Conservation (phyloP, 176 grass and related monocot species). For the Lolium multiflorum region DNA sequence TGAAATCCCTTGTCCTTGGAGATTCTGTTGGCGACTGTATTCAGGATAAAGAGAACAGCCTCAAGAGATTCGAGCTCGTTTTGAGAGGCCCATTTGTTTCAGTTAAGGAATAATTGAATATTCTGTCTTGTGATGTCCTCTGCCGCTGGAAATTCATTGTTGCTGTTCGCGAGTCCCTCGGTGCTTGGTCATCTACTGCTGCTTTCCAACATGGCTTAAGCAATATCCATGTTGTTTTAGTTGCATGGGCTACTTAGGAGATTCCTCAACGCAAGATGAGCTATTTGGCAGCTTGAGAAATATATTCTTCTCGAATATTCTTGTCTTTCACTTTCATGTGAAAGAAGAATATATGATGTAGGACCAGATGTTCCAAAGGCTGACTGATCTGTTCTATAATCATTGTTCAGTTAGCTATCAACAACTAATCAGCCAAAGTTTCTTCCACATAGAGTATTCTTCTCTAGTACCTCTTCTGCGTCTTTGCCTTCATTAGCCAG, state of each 20-base stretch:
- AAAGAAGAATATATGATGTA: slow-evolving; percentile 17
- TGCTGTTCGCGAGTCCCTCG: neutral
- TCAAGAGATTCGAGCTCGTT: slow-evolving; percentile 28
- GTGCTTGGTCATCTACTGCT: neutral
- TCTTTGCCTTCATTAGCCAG: neutral
- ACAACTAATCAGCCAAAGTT: neutral
- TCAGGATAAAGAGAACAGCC: neutral
- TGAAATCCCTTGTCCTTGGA: neutral
- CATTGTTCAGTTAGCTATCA: neutral
- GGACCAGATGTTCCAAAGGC: neutral
- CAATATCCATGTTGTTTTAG: neutral
- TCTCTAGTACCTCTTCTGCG: neutral
- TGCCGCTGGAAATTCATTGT: neutral
- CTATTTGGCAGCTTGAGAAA: slow-evolving; percentile 13
- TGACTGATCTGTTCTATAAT: slow-evolving; percentile 11
- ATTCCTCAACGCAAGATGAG: slow-evolving; percentile 1
- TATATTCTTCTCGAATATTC: slow-evolving; percentile 39
- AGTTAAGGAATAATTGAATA: slow-evolving; percentile 42
- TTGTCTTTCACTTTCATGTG: neutral
- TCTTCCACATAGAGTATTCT: slow-evolving; percentile 5
- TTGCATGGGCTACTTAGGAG: neutral
- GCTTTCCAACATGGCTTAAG: slow-evolving; percentile 11
- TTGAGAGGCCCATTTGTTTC: slow-evolving; percentile 2
- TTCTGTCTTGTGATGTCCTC: slow-evolving; percentile 23
- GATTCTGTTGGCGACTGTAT: neutral